Evolutionary conservation across 1,139 yeast species (phyloP).

Genomic region (Magnusiomyces suaveolens): DNA sequence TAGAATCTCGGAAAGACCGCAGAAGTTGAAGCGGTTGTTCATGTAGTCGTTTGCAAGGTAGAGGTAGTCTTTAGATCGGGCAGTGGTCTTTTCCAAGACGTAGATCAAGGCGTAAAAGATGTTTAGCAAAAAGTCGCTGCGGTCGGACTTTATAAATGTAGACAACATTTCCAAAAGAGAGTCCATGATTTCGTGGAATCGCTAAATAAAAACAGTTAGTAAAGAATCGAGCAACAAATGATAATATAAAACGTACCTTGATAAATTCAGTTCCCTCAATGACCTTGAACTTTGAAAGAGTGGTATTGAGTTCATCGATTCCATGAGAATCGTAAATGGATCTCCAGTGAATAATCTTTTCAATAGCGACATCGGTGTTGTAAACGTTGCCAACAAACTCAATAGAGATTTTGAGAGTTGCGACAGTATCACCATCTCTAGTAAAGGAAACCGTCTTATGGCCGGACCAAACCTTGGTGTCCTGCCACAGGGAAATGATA

Average conservation of each 20-base stretch:
- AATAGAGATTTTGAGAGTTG: conserved; percentile 36
- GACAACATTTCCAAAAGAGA: conserved; percentile 31
- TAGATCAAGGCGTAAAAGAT: conserved; percentile 25
- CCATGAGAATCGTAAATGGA: conserved; percentile 34
- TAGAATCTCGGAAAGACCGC: conserved; percentile 23
- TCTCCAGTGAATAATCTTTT: conserved; percentile 49
- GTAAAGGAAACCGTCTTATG: conserved; percentile 21
- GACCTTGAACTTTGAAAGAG: conserved; percentile 20
- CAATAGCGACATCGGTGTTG: conserved; percentile 52
- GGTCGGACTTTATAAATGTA: conserved; percentile 20
- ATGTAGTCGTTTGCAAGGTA: conserved; percentile 26
- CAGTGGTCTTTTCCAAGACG: conserved; percentile 25
- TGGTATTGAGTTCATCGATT: conserved; percentile 27
- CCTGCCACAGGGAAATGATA: conserved; percentile 26
- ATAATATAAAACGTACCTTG: too few relatives aligned
- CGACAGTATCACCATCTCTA: conserved; percentile 21
- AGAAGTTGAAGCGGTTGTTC: conserved; percentile 23
- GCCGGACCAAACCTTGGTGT: conserved; percentile 23
- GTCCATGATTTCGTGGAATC: conserved; percentile 35
- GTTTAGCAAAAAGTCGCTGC: conserved; percentile 21
- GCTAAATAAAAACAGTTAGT: conserved; percentile 5
- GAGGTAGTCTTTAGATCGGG: conserved; percentile 20
- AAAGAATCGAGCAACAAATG: background rate
- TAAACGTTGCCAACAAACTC: conserved; percentile 66
- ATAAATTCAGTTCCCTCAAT: conserved; percentile 24